Conservation (phyloP, 2,329 filamentous ascomycete species). For the Pezicula neosporulosa region DNA sequence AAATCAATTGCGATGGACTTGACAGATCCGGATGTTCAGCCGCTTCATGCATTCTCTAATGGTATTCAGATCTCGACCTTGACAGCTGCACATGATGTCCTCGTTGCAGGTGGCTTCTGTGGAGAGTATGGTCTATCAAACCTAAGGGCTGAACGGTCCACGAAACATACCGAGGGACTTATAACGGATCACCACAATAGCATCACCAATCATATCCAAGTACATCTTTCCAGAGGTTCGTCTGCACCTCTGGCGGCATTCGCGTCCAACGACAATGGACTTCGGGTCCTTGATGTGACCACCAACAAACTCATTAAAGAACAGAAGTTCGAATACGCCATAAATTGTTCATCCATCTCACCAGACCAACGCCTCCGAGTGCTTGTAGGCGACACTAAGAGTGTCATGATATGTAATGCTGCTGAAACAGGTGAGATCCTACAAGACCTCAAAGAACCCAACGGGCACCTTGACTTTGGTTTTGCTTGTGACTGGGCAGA, state of each 20-base stretch:
- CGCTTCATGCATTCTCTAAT: conserved; percentile 12
- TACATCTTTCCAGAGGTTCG: conserved; percentile 51
- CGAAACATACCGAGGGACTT: conserved; percentile 31
- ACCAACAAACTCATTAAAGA: conserved; percentile 56
- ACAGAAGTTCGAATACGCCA: conserved; percentile 53
- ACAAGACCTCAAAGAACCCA: conserved; percentile 52
- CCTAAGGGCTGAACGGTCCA: conserved; percentile 23
- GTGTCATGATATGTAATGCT: conserved; percentile 66
- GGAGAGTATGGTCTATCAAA: conserved; percentile 35
- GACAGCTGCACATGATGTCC: conserved; percentile 28
- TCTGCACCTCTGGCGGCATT: conserved; percentile 53
- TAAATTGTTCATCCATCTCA: conserved; percentile 72
- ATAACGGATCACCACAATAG: conserved; percentile 48
- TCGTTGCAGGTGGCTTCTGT: conserved; percentile 35
- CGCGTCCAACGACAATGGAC: conserved; percentile 57
- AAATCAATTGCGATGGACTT: conserved; percentile 24
- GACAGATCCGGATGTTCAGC: conserved; percentile 20
- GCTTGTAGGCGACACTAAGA: conserved; percentile 66
- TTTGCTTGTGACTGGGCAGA: conserved; percentile 80
- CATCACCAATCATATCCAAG: conserved; percentile 63
- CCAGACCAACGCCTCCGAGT: conserved; percentile 69
- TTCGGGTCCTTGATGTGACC: conserved; percentile 55
- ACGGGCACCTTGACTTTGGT: conserved; percentile 65
- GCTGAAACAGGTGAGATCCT: conserved; percentile 61
- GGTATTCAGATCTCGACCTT: conserved; percentile 30